Base-by-base conservation (phyloP, 768 basidiomycete genomes). In the Mycena rosella region DNA sequence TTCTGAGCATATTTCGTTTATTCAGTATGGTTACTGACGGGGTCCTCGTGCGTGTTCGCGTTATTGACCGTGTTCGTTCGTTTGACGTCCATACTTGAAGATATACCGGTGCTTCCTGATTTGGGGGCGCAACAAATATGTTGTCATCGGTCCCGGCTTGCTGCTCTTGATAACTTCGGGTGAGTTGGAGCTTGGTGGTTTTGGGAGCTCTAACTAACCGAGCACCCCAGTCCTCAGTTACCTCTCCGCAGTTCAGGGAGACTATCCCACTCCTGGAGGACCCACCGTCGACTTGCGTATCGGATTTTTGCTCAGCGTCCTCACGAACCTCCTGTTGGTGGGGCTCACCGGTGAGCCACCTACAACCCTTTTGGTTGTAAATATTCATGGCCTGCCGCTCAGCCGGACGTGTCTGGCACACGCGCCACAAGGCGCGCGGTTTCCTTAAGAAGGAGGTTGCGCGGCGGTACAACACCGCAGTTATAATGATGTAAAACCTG, bases 71-170 rank as follows among this genome's bases (percentile, higher is more conserved):
- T 40, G 7, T 15, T 24, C 26, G n/a, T n/a, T n/a, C 3, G 27
- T 24, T 5, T 44, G 24, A 53, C 34, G 15, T 22, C 15, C 47
- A 24, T 24, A 20, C 27, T 18, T 38, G 42, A 42, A 70, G 69
- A 70, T 70, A 17, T 70, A 70, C 32, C 69, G 69, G 27, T 70
- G 69, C 27, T 70, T 29, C 38, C 20, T 67, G 34, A 70, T 70
- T 40, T 70, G 69, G 69, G 69, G 49, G 24, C 61, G 61, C 15
- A 70, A 67, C 45, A 44, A 30, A 52, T 63, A 60, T 15, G 52
- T 54, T 34, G 38, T 67, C 48, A 26, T 30, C 9, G 60, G 26
- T 17, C 69, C 69, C 18, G 48, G 32, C 30, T 5, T 67, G 15
- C 53, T 70, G 65, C 58, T 70, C 22, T 38, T 66, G 7, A 6